phyloP scores from a whole-genome alignment of 2,329 filamentous ascomycete species.

The Huntiella moniliformis region DNA sequence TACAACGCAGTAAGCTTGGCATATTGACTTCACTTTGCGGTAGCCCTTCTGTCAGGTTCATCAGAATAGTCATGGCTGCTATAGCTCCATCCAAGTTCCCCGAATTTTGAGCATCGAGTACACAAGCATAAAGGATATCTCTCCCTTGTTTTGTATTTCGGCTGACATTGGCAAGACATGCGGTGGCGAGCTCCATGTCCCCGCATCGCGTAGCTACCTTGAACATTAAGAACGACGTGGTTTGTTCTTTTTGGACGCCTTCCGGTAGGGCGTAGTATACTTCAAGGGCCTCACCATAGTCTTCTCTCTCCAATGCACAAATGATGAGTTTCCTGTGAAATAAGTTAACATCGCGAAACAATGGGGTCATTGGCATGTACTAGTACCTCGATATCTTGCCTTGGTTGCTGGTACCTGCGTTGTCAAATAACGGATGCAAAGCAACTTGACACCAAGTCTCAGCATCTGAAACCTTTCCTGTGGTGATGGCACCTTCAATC shows the following conservation, averaged over 20 bases:
- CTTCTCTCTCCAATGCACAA: constrained; percentile 43
- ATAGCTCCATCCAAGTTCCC: constrained; percentile 41
- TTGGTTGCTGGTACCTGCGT: constrained; percentile 44
- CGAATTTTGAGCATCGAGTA: constrained; percentile 52
- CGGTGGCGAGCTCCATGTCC: constrained; percentile 38
- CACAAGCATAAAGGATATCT: constrained; percentile 60
- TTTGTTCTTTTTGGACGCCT: constrained; percentile 35
- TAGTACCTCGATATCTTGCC: constrained; percentile 47
- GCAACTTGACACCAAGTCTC: constrained; percentile 56
- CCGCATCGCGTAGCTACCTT: constrained; percentile 44
- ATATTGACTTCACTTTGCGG: constrained; percentile 16
- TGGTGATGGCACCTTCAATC: constrained; percentile 39
- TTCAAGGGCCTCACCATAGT: constrained; percentile 32
- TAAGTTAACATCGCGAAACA: neutral
- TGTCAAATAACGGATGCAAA: constrained; percentile 46
- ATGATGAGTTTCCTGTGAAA: constrained; percentile 50
- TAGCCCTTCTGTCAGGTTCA: constrained; percentile 15
- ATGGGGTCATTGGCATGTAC: neutral
- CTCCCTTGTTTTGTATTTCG: constrained; percentile 28
- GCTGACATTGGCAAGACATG: constrained; percentile 44
- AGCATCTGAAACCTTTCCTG: constrained; percentile 33
- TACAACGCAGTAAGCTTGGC: constrained; percentile 27
- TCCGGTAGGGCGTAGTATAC: constrained; percentile 42
- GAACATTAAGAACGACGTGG: constrained; percentile 58
- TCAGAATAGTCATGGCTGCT: constrained; percentile 20